These are phyloP conservation scores for Aspergillus cavernicola DNA, from an alignment of 495 filamentous ascomycete species.

Conservation along the genomic window DNA sequence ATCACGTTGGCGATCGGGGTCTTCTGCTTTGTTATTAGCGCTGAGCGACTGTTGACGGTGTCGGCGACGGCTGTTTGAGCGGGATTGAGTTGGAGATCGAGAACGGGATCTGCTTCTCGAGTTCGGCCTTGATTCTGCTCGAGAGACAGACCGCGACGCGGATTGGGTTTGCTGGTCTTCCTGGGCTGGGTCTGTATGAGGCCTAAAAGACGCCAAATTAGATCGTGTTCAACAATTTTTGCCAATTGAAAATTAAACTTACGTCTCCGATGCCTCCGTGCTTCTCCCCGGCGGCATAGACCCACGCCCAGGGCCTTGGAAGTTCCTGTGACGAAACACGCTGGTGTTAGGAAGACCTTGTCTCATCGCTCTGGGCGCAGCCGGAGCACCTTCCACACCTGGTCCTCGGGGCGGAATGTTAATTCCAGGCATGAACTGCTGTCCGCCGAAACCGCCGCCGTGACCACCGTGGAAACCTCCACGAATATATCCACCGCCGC, in stretches of 20 bases:
- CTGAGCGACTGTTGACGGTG: slow-evolving; percentile 58
- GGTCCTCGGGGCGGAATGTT: slow-evolving; percentile 42
- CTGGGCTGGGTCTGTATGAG: slow-evolving; percentile 24
- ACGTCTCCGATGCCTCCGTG: slow-evolving; percentile 34
- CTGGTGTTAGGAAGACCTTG: slow-evolving; percentile 78
- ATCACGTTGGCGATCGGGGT: slow-evolving; percentile 43
- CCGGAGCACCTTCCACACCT: slow-evolving; percentile 78
- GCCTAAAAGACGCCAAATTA: too few species aligned
- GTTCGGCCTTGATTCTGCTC: slow-evolving; percentile 32
- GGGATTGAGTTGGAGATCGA: slow-evolving; percentile 39
- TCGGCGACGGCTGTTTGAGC: slow-evolving; percentile 49
- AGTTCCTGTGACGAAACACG: slow-evolving; percentile 43
- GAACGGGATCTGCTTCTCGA: slow-evolving; percentile 34
- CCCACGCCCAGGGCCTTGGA: slow-evolving; percentile 28
- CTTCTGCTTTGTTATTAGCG: slow-evolving; percentile 44
- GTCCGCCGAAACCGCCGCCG: slow-evolving; percentile 27
- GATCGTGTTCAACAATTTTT: too few species aligned
- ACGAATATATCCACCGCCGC: slow-evolving; percentile 36
- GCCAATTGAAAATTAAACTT: too few species aligned
- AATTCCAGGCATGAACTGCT: slow-evolving; percentile 20
- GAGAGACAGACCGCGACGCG: slow-evolving; percentile 31
- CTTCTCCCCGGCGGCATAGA: slow-evolving; percentile 25
- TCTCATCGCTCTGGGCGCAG: slow-evolving; percentile 89
- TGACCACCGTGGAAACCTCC: slow-evolving; percentile 26
- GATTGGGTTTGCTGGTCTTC: slow-evolving; percentile 27